Conservation (phyloP, 1,284 basidiomycete species). For the Trametes versicolor region DNA sequence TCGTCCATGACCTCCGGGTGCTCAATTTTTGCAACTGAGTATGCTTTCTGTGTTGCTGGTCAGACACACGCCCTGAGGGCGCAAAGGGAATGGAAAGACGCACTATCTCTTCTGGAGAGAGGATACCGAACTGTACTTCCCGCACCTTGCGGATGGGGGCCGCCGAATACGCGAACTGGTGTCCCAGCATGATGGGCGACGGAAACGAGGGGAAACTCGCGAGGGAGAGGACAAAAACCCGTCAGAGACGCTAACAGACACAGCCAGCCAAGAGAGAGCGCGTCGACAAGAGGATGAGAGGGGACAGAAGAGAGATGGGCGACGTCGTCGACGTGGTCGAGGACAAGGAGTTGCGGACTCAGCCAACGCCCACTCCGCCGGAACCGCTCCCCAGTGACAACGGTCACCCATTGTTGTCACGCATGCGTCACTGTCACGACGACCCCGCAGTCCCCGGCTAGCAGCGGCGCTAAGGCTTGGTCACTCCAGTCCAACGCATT, state of each 20-base stretch:
- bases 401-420: conserved; percentile 24
- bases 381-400: conserved; percentile 31
- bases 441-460: conserved; percentile 11
- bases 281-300: conserved; percentile 15
- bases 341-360: conserved; percentile 37
- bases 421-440: conserved; percentile 21
- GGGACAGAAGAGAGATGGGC: conserved; percentile 23
- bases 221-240: conserved; percentile 29
- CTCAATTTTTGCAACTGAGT: conserved; percentile 98
- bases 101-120: conserved; percentile 99
- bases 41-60: conserved; percentile 81
- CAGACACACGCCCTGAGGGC: conserved; percentile 31
- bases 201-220: conserved; percentile 29
- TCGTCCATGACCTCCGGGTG: conserved; percentile 99
- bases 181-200: conserved; percentile 71
- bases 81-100: conserved; percentile 49
- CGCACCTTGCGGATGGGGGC: conserved; percentile 94
- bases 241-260: conserved; percentile 28
- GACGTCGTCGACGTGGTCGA: conserved; percentile 38
- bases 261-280: conserved; percentile 26
- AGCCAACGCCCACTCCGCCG: conserved; percentile 35
- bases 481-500: conserved; percentile 18
- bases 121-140: conserved; percentile 99
- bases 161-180: conserved; percentile 91
- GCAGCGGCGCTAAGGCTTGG: not conserved